A percentile compares a stretch with the other conserved stretches of the same genome.
These are phyloP conservation scores for Cystobasidium pallidum DNA, from an alignment of 1,284 basidiomycete species.

Conservation along the genomic window DNA sequence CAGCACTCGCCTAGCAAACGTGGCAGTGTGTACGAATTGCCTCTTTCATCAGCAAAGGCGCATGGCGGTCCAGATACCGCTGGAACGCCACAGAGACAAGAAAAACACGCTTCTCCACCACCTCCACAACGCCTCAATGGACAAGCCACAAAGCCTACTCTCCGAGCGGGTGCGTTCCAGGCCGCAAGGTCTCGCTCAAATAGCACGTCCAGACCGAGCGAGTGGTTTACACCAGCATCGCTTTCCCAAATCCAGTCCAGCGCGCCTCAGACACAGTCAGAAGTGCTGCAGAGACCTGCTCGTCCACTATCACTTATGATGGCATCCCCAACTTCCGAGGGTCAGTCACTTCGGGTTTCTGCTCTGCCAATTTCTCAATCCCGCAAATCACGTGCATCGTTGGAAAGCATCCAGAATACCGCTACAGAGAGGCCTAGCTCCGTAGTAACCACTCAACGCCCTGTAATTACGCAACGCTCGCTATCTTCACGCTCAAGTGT, in stretches of 20 bases:
- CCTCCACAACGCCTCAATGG: neutral
- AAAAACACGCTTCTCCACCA: slow-evolving; percentile 33
- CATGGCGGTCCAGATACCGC: neutral
- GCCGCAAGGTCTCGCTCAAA: slow-evolving; percentile 14
- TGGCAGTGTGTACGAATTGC: slow-evolving; percentile 1
- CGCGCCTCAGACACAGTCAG: neutral
- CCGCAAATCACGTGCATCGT: slow-evolving; percentile 15
- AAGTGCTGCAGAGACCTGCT: neutral
- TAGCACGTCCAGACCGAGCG: slow-evolving; percentile 14
- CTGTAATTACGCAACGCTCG: neutral
- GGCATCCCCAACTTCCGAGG: neutral
- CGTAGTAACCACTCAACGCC: neutral
- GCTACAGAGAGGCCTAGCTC: neutral
- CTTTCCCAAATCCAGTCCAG: neutral
- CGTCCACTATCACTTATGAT: slow-evolving; percentile 7
- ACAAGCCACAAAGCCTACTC: slow-evolving; percentile 11
- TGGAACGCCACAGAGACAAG: slow-evolving; percentile 9
- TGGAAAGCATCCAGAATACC: neutral
- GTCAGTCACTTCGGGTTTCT: slow-evolving; percentile 6
- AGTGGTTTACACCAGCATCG: slow-evolving; percentile 2
- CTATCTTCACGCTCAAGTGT: neutral
- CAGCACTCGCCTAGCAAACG: neutral
- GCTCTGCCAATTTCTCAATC: slow-evolving; percentile 14
- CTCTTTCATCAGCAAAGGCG: neutral
- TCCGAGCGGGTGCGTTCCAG: slow-evolving; percentile 34